These are phyloP conservation scores for Heterobasidion irregulare DNA, from an alignment of 1,284 basidiomycete species.

Conservation along the genomic window DNA sequence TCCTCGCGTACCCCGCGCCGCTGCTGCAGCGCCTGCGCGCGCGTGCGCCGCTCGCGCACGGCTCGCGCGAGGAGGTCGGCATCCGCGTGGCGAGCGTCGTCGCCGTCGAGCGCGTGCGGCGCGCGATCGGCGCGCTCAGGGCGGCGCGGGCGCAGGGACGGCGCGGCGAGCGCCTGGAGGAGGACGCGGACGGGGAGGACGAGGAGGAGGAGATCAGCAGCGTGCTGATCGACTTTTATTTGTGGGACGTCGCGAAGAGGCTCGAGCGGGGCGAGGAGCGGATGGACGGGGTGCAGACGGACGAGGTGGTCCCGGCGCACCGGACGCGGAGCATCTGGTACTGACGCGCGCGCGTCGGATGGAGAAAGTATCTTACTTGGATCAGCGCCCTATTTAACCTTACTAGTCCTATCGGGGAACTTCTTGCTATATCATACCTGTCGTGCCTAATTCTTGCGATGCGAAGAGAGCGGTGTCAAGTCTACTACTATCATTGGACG, in stretches of 20 bases:
- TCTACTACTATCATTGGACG: too few species aligned
- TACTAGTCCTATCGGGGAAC: too few species aligned
- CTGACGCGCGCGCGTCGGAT: conserved; percentile 21
- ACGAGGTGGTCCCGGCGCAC: conserved; percentile 60
- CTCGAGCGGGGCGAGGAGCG: conserved; percentile 52
- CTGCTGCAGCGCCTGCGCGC: conserved; percentile 39
- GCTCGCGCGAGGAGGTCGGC: conserved; percentile 60
- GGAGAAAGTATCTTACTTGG: background rate
- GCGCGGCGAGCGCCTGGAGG: conserved; percentile 24
- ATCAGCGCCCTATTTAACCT: background rate
- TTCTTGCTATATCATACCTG: too few species aligned
- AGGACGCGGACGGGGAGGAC: conserved; percentile 29
- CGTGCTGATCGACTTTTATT: conserved; percentile 78
- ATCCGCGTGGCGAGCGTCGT: conserved; percentile 69
- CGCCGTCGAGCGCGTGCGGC: conserved; percentile 62
- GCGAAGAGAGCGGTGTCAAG: too few species aligned
- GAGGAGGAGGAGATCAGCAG: conserved; percentile 45
- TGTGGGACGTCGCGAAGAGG: conserved; percentile 80
- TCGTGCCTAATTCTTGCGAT: too few species aligned
- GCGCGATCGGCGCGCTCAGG: conserved; percentile 30
- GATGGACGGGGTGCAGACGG: conserved; percentile 47
- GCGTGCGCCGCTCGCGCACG: conserved; percentile 37
- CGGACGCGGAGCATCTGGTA: conserved; percentile 81
- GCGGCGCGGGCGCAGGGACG: conserved; percentile 16
- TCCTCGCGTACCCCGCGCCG: conserved; percentile 56